Evolutionary conservation across 108 stramenopile species (phyloP).

Genomic region (Skeletonema grethae): DNA sequence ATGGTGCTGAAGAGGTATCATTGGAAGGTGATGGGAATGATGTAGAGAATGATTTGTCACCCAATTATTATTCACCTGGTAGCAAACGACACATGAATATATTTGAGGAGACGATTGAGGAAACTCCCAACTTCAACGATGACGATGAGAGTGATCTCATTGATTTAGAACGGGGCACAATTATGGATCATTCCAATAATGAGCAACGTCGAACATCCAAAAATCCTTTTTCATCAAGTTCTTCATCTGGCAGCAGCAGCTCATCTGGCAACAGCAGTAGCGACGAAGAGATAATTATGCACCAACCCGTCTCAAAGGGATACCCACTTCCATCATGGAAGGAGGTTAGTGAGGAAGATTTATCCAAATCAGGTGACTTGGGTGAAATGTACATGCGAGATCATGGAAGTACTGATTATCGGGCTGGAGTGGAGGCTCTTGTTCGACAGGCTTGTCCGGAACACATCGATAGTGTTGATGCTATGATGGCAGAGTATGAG

Average conservation of each 20-base stretch:
- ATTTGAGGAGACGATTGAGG: conserved; percentile 1
- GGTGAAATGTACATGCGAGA: background rate
- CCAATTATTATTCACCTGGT: background rate
- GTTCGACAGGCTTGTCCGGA: conserved; percentile 53
- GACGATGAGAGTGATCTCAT: conserved; percentile 1
- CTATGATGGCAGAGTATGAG: conserved; percentile 64
- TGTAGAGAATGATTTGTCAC: background rate
- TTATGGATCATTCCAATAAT: background rate
- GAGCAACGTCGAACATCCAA: background rate
- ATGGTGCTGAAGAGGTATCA: background rate
- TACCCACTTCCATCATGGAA: background rate
- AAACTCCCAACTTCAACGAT: background rate
- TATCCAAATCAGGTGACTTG: background rate
- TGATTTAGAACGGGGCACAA: background rate
- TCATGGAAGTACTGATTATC: conserved; percentile 9
- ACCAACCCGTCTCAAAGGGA: background rate
- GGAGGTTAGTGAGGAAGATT: background rate
- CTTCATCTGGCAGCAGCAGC: background rate
- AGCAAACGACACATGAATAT: background rate
- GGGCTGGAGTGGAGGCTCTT: conserved; percentile 57
- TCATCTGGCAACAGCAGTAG: background rate
- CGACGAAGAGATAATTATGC: background rate
- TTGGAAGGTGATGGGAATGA: conserved; percentile 10
- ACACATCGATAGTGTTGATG: conserved; percentile 60
- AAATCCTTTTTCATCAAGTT: background rate